Base-by-base conservation (phyloP, 495 filamentous ascomycete genomes). In the Penicillium verhagenii region DNA sequence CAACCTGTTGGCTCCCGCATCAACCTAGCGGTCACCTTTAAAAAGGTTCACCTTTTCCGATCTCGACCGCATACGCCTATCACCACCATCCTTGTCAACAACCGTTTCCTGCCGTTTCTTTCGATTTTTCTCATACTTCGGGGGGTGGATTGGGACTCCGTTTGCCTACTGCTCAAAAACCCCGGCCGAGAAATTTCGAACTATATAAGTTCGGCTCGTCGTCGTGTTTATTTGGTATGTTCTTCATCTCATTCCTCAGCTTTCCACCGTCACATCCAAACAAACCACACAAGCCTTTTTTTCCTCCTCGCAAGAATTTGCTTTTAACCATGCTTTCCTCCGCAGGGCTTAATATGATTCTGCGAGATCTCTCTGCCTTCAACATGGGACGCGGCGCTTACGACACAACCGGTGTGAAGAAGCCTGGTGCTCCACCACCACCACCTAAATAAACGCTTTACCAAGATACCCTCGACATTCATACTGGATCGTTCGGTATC, bases 301-400 rank as follows among this genome's bases (percentile, higher is more conserved):
- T 42, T 19, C 13, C 26, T 9, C 16, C n/a, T n/a, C n/a, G n/a
- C n/a, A n/a, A n/a, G 7, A 19, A 14, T 29, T 16, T 6, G 20
- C 18, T 39, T 63, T 70, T 74, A 58, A 76, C 59, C 38, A 72
- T 73, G 69, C 56, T 58, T 53, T 19, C 59, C 50, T 59, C 50
- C 29, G 59, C 67, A 76, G 73, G 72, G 46, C 66, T 68, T 44
- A 69, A 65, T 48, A 83, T 83, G 80, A 80, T 82, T 57, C 66
- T 73, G 47, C 71, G 75, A 66, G 75, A 76, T 49, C 63, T 67
- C 37, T 71, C 73, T 38, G 71, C 72, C 46, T 73, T 66, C 66
- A 83, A 83, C 65, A 83, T 84, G 80, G 81, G 80, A 58, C 77
- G 81, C 47, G 81, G 81, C 49, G 79, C 78, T 59, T 84, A 84